These are phyloP conservation scores for Magnaporthiopsis incrustans DNA, from an alignment of 2,329 filamentous ascomycete genomes.

Conservation along the genomic window DNA sequence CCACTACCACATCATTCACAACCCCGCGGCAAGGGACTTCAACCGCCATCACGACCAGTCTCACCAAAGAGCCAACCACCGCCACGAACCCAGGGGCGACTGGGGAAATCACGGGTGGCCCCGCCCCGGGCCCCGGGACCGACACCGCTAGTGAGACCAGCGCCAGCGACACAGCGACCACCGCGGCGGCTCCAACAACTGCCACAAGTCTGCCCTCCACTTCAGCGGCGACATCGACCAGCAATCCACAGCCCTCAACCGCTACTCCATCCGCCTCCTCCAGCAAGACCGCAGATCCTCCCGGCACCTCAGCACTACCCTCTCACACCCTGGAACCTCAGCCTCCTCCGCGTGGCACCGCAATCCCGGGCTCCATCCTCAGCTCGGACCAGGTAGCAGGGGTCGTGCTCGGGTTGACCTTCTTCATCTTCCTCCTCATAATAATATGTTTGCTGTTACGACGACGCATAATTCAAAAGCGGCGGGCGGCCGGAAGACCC, in stretches of 20 bases:
- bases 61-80: neutral
- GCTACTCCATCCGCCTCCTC: neutral
- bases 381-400: constrained; percentile 21
- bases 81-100: neutral
- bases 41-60: constrained; percentile 1
- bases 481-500: constrained; percentile 37
- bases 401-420: constrained; percentile 18
- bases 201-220: neutral
- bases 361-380: constrained; percentile 10
- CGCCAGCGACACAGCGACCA: neutral
- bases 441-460: constrained; percentile 16
- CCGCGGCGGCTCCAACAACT: neutral
- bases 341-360: neutral
- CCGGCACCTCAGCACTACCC: neutral
- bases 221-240: neutral
- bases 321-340: neutral
- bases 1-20: constrained; percentile 14
- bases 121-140: neutral
- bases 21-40: constrained; percentile 9
- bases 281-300: neutral
- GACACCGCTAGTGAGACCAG: neutral
- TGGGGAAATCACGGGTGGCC: no score
- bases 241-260: neutral
- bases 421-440: constrained; percentile 18
- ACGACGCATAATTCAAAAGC: constrained; percentile 25